Evolutionary conservation across 192 early-diverging fungal species (phyloP).

Genomic region (Linnemannia hyalina): DNA sequence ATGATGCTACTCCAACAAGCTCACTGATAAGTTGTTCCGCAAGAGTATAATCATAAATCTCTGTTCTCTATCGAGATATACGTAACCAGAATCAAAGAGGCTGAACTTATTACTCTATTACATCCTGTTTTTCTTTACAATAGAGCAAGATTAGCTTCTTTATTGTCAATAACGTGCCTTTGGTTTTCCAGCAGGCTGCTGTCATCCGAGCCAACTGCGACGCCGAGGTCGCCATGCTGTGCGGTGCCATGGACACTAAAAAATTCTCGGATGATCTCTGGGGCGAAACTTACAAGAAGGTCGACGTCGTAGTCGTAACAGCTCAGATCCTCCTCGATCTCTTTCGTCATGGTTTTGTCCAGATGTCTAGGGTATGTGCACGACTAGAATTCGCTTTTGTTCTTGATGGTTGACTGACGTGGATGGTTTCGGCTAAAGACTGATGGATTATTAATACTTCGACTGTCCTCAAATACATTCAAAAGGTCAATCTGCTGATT

Average conservation of each 20-base stretch:
- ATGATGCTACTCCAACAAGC: background rate
- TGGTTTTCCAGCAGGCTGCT: conserved; percentile 87
- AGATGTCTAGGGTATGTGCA: conserved; percentile 67
- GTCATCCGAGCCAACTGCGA: conserved; percentile 82
- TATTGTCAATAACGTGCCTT: conserved; percentile 87
- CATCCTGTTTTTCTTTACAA: background rate
- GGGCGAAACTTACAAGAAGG: conserved; percentile 65
- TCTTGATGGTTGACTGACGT: background rate
- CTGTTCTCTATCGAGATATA: background rate
- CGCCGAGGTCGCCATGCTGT: conserved; percentile 70
- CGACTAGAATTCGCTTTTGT: background rate
- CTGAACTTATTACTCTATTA: background rate
- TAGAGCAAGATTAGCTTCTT: conserved; percentile 76
- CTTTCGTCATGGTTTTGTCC: conserved; percentile 76
- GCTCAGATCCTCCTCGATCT: conserved; percentile 87
- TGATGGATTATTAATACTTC: background rate
- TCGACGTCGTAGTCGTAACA: conserved; percentile 89
- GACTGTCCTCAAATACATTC: background rate
- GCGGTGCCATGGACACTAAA: conserved; percentile 78
- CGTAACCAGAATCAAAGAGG: background rate
- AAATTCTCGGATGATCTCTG: conserved; percentile 72
- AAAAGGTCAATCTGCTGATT: conserved; percentile 84
- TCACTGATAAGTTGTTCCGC: conserved; percentile 18
- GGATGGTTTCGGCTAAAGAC: background rate
- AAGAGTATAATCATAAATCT: conserved; percentile 11